Evolutionary conservation across 139 green algal species (phyloP).

Genomic region (Chlorella sp.): DNA sequence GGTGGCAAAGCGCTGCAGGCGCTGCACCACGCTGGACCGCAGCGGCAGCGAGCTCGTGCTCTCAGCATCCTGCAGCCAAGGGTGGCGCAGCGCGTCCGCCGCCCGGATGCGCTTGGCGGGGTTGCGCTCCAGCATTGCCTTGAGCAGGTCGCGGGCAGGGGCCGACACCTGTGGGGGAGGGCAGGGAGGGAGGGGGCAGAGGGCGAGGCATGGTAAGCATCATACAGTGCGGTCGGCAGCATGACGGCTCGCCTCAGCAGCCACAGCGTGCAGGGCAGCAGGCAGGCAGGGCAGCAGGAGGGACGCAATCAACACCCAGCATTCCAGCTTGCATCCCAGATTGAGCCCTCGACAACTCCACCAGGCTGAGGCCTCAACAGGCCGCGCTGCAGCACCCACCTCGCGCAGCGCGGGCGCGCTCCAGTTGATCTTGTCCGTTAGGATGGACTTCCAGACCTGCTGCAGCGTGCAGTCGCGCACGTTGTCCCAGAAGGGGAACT

Average conservation of each 20-base stretch:
- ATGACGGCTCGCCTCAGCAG: too few relatives aligned
- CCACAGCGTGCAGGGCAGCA: too few relatives aligned
- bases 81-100: constrained; percentile 39
- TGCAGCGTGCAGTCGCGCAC: constrained; percentile 81
- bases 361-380: too few relatives aligned
- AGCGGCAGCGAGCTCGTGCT: constrained; percentile 32
- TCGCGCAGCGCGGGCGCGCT: constrained; percentile 52
- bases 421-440: constrained; percentile 78
- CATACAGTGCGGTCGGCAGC: too few relatives aligned
- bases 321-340: too few relatives aligned
- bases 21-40: constrained; percentile 64
- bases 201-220: too few relatives aligned
- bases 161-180: constrained; percentile 34
- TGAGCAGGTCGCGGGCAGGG: constrained; percentile 56
- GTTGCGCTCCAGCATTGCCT: constrained; percentile 75
- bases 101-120: constrained; percentile 72
- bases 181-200: too few relatives aligned
- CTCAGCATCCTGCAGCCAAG: constrained; percentile 41
- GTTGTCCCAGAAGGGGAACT: constrained; percentile 93
- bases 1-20: constrained; percentile 93
- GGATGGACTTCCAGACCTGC: constrained; percentile 87
- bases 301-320: too few relatives aligned
- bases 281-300: too few relatives aligned
- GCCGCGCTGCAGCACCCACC: background rate
- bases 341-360: too few relatives aligned